Base-by-base conservation (phyloP, 225 moss, liverwort and hornwort genomes). In the Sphagnum contortum region DNA sequence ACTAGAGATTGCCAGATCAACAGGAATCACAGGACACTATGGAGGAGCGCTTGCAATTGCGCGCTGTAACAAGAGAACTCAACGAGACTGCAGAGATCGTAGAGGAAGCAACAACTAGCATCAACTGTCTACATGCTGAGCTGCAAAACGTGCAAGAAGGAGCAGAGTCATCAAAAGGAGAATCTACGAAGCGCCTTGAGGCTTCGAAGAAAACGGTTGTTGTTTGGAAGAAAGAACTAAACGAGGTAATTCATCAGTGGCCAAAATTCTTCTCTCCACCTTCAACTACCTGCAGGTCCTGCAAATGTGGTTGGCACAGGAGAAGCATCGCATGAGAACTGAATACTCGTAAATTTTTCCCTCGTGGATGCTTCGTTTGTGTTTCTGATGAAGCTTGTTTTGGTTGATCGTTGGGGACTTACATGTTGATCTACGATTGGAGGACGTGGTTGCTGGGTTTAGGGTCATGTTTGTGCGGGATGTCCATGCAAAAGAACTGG, bases 391-490 rank as follows among this genome's bases (percentile, higher is more conserved):
- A 29, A 29, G 1, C 29, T 1, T 29, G 1, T 29, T 29, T 29
- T 29, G 29, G 29, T 29, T 29, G 29, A 29, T 29, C 1, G 29
- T 29, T 29, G 29, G 29, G 29, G 29, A 29, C 1, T 29, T 29
- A 29, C 74, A 81, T 77, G 74, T 81, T 50, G 79, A 80, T 12
- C 73, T 72, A 57, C 71, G 76, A 71, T 75, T 90, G 5, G 60
- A 77, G 47, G 74, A 79, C 61, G 75, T 75, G 66, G 72, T 48
- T 61, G 69, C 75, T 12, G 72, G 81, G 70, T n/a, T n/a, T n/a
- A 84, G 80, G 55, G 71, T 65, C 14, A 63, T 66, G 8, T 69
- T 76, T 47, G 69, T 82, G 59, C 78, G 80, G 11, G 75, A 70
- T 64, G 62, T 84, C 59, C 70, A 73, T 57, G 59, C 61, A 14